These are phyloP conservation scores for Artomyces pyxidatus DNA, from an alignment of 768 basidiomycete species.

Conservation along the genomic window DNA sequence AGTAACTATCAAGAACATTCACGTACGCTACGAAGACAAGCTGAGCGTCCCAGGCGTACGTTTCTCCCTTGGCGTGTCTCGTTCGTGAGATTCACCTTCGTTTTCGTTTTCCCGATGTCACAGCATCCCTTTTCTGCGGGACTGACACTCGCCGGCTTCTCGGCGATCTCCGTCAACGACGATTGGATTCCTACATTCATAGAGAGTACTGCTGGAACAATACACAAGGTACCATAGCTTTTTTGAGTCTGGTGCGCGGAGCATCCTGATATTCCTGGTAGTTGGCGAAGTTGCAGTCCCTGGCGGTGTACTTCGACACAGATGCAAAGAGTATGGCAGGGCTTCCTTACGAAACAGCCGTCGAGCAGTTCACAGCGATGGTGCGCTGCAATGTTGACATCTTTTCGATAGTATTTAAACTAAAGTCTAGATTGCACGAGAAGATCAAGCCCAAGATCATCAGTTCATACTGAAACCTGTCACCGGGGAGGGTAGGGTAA, in stretches of 20 bases:
- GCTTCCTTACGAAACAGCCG: conserved; percentile 51
- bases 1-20: conserved; percentile 91
- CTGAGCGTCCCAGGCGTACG: conserved; percentile 87
- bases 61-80: conserved; percentile 6
- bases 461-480: conserved; percentile 96
- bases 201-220: conserved; percentile 75
- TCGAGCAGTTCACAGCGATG: conserved; percentile 67
- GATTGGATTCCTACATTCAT: conserved; percentile 90
- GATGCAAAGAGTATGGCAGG: conserved; percentile 77
- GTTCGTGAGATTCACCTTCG: neutral
- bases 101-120: neutral
- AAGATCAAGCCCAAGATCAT: conserved; percentile 45
- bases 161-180: conserved; percentile 82
- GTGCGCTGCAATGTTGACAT: conserved; percentile 28
- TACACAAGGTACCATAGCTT: conserved; percentile 79
- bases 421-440: conserved; percentile 41
- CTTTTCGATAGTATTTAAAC: neutral
- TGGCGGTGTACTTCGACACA: conserved; percentile 93
- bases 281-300: conserved; percentile 79
- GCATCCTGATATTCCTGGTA: too few relatives aligned
- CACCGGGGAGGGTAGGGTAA: conserved; percentile 85
- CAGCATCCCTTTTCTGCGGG: conserved; percentile 95
- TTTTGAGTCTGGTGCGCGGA: too few relatives aligned
- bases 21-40: conserved; percentile 93
- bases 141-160: conserved; percentile 79